These are phyloP conservation scores for Talaromyces thailandensis DNA, from an alignment of 495 filamentous ascomycete genomes.

Conservation along the genomic window DNA sequence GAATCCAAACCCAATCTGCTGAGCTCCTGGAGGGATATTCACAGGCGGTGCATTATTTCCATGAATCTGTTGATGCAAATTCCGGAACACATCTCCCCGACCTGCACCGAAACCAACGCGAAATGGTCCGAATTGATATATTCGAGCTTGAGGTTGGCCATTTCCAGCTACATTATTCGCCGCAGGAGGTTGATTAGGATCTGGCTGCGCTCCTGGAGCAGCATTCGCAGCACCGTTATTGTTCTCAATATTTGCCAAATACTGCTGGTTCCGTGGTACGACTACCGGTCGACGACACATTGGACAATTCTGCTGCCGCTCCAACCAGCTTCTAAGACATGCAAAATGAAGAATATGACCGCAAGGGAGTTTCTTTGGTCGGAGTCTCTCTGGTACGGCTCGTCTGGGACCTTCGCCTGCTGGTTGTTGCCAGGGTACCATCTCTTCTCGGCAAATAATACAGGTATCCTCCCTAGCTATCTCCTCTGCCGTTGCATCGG, in stretches of 20 bases:
- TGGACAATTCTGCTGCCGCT: conserved; percentile 94
- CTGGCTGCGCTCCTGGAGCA: conserved; percentile 16
- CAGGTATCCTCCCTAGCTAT: conserved; percentile 81
- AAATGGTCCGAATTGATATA: conserved; percentile 49
- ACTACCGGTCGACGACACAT: conserved; percentile 81
- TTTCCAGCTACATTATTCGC: conserved; percentile 19
- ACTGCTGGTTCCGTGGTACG: conserved; percentile 17
- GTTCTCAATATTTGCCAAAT: conserved; percentile 17
- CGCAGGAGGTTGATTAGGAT: conserved; percentile 20
- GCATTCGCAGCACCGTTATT: conserved; percentile 17
- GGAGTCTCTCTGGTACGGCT: conserved; percentile 62
- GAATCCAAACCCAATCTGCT: conserved; percentile 35
- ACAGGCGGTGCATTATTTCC: conserved; percentile 27
- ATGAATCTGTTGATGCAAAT: conserved; percentile 41
- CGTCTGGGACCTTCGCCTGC: conserved; percentile 22
- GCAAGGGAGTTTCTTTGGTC: conserved; percentile 93
- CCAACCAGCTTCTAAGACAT: conserved; percentile 94
- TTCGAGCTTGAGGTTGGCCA: conserved; percentile 31
- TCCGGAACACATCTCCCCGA: conserved; percentile 42
- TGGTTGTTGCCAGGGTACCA: conserved; percentile 59
- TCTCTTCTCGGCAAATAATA: conserved; percentile 96
- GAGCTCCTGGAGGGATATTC: conserved; percentile 20
- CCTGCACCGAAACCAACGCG: conserved; percentile 50
- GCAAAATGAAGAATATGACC: conserved; percentile 92
- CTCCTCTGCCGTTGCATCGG: conserved; percentile 85